Evolutionary conservation across 1,139 yeast genomes (phyloP).

Genomic region (Candida smagusa): DNA sequence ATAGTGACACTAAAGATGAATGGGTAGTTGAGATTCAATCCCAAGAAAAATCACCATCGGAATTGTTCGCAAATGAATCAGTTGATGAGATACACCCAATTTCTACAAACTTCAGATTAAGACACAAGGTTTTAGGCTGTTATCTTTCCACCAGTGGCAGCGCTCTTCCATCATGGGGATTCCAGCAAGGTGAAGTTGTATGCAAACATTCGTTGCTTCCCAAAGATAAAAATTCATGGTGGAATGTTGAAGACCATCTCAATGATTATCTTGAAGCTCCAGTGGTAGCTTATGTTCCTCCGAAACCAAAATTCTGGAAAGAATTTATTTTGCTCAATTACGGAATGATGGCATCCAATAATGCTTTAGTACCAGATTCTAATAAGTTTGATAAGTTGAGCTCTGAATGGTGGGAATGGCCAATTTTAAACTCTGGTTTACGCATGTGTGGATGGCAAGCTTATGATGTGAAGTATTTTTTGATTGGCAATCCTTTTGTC

Average conservation of each 20-base stretch:
- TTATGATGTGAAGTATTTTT: conserved; percentile 48
- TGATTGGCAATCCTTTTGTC: conserved; percentile 65
- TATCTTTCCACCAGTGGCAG: conserved; percentile 72
- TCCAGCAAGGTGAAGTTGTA: conserved; percentile 74
- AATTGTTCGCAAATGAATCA: conserved; percentile 40
- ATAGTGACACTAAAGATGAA: conserved; percentile 64
- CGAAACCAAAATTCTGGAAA: conserved; percentile 65
- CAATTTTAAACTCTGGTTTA: conserved; percentile 56
- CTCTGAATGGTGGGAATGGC: conserved; percentile 85
- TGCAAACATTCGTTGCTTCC: conserved; percentile 52
- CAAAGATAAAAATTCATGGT: conserved; percentile 69
- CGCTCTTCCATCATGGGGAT: conserved; percentile 78
- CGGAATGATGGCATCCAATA: conserved; percentile 79
- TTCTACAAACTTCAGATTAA: conserved; percentile 65
- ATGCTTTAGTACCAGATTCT: conserved; percentile 70
- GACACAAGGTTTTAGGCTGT: conserved; percentile 63
- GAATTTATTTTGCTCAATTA: conserved; percentile 68
- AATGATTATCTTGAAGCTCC: conserved; percentile 44
- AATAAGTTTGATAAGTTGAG: conserved; percentile 65
- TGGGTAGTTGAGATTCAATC: conserved; percentile 67
- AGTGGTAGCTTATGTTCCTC: conserved; percentile 47
- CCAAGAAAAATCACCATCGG: conserved; percentile 54
- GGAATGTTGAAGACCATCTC: conserved; percentile 73
- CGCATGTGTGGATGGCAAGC: conserved; percentile 69
- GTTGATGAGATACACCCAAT: conserved; percentile 55